Base-by-base conservation (phyloP, 495 filamentous ascomycete genomes). In the Apodospora peruviana region DNA sequence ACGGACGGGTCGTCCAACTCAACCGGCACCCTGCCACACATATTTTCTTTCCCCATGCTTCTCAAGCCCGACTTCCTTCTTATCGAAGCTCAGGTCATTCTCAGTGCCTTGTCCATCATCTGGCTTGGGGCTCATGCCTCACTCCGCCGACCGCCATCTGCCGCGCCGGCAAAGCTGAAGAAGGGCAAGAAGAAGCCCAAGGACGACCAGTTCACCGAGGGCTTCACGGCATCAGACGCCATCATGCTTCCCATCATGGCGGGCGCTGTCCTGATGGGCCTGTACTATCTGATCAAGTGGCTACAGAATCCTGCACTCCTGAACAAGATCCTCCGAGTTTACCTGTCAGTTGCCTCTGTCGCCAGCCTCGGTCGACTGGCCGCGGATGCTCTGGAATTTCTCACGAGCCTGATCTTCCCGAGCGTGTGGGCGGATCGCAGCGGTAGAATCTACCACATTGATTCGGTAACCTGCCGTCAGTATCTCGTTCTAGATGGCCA, bases 281-380 rank as follows among this genome's bases (percentile, higher is more conserved):
- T 98, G 11, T 97, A 96, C 67, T 81, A 91, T 58, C 73, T 96
- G 44, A 89, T 97, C 62, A 88, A 94, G 58, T 94, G 84, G 77
- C 75, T 95, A 21, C 77, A 93, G 54, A 87, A 95, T 57, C 83
- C 91, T 0, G 73, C 80, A 9, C 67, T 93, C 9, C 57, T 98
- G 56, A 97, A 91, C 68, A 87, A 85, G 69, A 79, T 94, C 17
- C 69, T 98, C 11, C 84, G 85, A 29, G 84, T 77, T 57, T 97
- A 98, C 69, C 89, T 96, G 65, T 88, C 87, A 1, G 60, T 77
- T 37, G 81, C 93, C 66, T 87, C 88, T 0, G 62, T 95, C 12
- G 84, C 87, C 45, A 85, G 87, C 41, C 74, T 93, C 19, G 74
- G 80, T 12, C 79, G 79, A 24, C 72, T 95, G 14, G 52, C 84